These are phyloP conservation scores for Diospyros lotus DNA, from an alignment of 148 eudicot genomes.

Conservation along the genomic window DNA sequence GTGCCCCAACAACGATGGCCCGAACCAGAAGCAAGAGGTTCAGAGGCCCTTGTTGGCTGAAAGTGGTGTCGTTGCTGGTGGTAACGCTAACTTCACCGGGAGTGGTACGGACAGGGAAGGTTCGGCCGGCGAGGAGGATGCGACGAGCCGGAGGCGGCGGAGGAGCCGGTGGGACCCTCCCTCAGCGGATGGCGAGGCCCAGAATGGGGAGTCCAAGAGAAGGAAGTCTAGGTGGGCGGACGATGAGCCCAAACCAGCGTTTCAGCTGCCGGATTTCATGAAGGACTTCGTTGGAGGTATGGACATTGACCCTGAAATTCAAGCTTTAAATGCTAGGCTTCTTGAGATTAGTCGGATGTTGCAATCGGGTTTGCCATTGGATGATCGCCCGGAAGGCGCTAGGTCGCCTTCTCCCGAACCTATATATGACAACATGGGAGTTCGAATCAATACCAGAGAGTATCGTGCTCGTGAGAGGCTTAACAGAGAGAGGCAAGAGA, in stretches of 20 bases:
- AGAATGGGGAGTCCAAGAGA: slow-evolving; percentile 16
- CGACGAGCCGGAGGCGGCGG: slow-evolving; percentile 9
- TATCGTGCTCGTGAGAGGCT: slow-evolving; percentile 26
- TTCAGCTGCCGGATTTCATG: slow-evolving; percentile 34
- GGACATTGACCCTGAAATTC: slow-evolving; percentile 26
- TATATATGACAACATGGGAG: slow-evolving; percentile 22
- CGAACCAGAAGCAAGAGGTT: slow-evolving; percentile 7
- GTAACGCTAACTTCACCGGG: no score
- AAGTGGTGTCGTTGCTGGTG: background rate
- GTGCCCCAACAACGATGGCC: background rate
- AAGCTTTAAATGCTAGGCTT: slow-evolving; percentile 23
- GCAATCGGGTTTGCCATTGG: slow-evolving; percentile 20
- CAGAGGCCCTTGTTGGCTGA: background rate
- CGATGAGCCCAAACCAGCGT: slow-evolving; percentile 22
- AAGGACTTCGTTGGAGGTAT: slow-evolving; percentile 24
- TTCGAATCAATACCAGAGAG: slow-evolving; percentile 26
- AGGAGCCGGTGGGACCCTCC: slow-evolving; percentile 32
- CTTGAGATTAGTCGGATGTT: slow-evolving; percentile 22
- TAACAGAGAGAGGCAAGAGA: slow-evolving; percentile 27
- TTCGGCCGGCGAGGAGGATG: slow-evolving; percentile 2
- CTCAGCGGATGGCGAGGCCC: background rate
- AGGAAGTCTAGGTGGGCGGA: slow-evolving; percentile 22
- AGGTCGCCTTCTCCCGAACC: slow-evolving; percentile 32
- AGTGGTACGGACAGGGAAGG: slow-evolving; percentile 1
- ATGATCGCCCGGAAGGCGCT: slow-evolving; percentile 20